Conservation (phyloP, 805 yeast genomes). For the Wickerhamomyces pijperi region DNA sequence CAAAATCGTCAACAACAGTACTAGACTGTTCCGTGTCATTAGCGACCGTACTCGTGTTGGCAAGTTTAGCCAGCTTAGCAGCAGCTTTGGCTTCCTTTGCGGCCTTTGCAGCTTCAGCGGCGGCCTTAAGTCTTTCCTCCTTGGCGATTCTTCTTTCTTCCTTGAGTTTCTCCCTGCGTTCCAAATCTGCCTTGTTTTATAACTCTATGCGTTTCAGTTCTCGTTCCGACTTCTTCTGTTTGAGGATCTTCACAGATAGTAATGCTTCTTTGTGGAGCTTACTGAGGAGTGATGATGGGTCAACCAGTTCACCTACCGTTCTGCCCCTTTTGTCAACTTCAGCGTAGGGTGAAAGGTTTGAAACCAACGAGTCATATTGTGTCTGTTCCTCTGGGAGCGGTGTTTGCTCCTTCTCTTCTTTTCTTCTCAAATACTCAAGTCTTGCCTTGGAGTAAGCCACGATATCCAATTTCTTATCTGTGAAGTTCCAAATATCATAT, state of each 20-base stretch:
- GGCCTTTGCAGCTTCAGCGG: not conserved
- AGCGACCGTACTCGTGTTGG: conserved; percentile 2
- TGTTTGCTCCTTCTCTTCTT: conserved; percentile 4
- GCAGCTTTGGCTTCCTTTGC: not conserved
- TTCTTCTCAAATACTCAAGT: conserved; percentile 22
- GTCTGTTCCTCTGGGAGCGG: not conserved
- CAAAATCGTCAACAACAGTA: conserved; percentile 4
- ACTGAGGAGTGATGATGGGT: conserved; percentile 20
- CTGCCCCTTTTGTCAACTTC: conserved; percentile 1
- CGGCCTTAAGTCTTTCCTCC: not conserved
- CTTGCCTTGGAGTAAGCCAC: conserved; percentile 45
- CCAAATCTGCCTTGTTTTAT: conserved; percentile 7
- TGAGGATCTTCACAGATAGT: conserved; percentile 21
- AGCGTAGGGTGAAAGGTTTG: conserved; percentile 7
- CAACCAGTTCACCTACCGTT: not conserved
- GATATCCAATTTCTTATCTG: conserved; percentile 34
- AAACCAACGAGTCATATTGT: conserved; percentile 4
- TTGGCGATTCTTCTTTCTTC: not conserved
- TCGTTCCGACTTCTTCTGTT: conserved; percentile 21
- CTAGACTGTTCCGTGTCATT: not conserved
- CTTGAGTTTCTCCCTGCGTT: conserved; percentile 1
- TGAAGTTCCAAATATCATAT: conserved; percentile 3
- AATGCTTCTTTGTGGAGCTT: conserved; percentile 21
- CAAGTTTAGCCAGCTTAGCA: conserved; percentile 3
- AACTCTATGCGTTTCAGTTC: conserved; percentile 14